Evolutionary conservation across 805 yeast species (phyloP).

Genomic region (Starmerella geochares): DNA sequence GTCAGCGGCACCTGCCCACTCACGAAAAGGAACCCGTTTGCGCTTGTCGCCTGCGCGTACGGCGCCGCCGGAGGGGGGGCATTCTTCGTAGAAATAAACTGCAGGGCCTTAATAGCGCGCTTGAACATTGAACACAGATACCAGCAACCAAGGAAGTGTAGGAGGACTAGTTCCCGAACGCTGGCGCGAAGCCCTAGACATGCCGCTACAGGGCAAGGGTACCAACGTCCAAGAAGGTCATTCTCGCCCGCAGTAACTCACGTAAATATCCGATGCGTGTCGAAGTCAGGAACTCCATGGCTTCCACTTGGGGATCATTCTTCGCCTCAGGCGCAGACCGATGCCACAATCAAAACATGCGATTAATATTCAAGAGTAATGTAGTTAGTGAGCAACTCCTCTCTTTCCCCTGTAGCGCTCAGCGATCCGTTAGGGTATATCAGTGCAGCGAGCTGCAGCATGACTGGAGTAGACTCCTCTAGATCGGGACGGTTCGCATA

Average conservation of each 20-base stretch:
- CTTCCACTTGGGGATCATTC: too few species aligned
- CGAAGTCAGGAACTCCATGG: too few species aligned
- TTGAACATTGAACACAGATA: conserved; percentile 24
- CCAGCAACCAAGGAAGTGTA: too few species aligned
- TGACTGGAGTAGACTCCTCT: conserved; percentile 11
- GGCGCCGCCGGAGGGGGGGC: conserved; percentile 98
- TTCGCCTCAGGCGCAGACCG: too few species aligned
- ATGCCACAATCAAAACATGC: too few species aligned
- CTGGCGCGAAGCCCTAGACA: neutral
- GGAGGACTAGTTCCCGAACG: too few species aligned
- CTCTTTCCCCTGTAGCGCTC: neutral
- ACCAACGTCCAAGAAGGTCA: too few species aligned
- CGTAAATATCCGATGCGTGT: too few species aligned
- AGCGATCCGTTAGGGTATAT: conserved; percentile 12
- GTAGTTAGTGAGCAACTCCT: too few species aligned
- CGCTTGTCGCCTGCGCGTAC: conserved; percentile 91
- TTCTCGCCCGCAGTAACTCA: too few species aligned
- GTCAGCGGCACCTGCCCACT: conserved; percentile 94
- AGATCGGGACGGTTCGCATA: conserved; percentile 13
- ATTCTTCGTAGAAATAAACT: conserved; percentile 37
- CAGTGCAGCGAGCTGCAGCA: conserved; percentile 19
- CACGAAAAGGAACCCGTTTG: conserved; percentile 75
- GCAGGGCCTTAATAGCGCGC: conserved; percentile 16
- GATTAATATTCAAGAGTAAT: neutral
- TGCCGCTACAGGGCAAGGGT: too few species aligned